phyloP scores from a whole-genome alignment of 2,329 filamentous ascomycete genomes.

The Lecanicillium sp. region DNA sequence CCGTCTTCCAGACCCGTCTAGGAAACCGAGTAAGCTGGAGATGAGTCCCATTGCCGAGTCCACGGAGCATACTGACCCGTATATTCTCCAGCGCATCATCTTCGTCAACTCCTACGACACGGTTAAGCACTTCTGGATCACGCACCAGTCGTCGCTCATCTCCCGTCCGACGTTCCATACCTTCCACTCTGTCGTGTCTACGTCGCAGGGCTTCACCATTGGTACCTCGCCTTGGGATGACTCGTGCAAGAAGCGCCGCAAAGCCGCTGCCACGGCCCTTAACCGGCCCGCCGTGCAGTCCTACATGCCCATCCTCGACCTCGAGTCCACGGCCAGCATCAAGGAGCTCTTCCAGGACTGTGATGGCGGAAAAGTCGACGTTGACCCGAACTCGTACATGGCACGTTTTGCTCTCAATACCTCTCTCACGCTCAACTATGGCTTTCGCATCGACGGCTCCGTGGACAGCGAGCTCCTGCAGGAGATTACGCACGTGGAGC shows the following conservation, averaged over 20 bases:
- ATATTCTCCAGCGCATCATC: conserved; percentile 55
- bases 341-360: conserved; percentile 64
- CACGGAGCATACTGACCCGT: conserved; percentile 26
- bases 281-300: conserved; percentile 70
- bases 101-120: conserved; percentile 75
- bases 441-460: conserved; percentile 66
- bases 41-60: background rate
- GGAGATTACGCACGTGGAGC: conserved; percentile 71
- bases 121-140: conserved; percentile 70
- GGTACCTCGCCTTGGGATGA: conserved; percentile 82
- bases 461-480: conserved; percentile 60
- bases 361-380: conserved; percentile 52
- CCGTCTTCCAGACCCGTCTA: conserved; percentile 61
- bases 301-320: conserved; percentile 77
- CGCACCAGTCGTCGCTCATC: conserved; percentile 70
- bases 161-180: conserved; percentile 74
- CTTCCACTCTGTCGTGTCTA: conserved; percentile 73
- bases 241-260: conserved; percentile 68
- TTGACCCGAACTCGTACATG: conserved; percentile 69
- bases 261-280: conserved; percentile 71
- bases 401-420: conserved; percentile 73
- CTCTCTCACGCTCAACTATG: conserved; percentile 72
- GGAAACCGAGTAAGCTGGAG: conserved; percentile 54
- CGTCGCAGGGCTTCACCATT: conserved; percentile 73
- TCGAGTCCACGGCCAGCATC: conserved; percentile 67